Base-by-base conservation (phyloP, 139 green algal species). In the Micractinium conductrix region DNA sequence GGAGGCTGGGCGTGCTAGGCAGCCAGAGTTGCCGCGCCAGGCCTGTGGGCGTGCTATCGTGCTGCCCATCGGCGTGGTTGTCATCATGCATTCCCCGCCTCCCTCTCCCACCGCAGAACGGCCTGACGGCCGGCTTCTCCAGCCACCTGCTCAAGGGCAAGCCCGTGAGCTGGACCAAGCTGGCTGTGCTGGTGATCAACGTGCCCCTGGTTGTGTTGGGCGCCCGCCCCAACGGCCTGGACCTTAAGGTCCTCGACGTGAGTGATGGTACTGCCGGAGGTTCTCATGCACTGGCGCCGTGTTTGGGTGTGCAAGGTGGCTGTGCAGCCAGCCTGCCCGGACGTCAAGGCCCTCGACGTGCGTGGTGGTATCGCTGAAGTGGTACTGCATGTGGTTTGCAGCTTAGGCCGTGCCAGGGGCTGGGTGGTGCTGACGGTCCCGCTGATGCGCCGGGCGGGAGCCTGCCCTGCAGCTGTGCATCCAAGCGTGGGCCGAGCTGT, bases 141-240 rank as follows among this genome's bases (percentile, higher is more conserved):
- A 76, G 79, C 24, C 87, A 91, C 65, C 84, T 91, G 24, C 88
- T 90, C 73, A 85, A 86, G 40, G 72, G 84, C 45, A 81, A 82
- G 80, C 80, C 88, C 70, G 85, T 91, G 50, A 38, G 72, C 22
- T 92, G 84, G 42, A 88, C 93, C n/a, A 89, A 92, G 43, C n/a
- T 88, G 0, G 74, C 91, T 33, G 91, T 97, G 28, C 30, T 96
- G 6, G 1, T 92, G 12, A 87, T 97, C 76, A 98, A 96, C 87
- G 76, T 95, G n/a, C 91, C 93, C 0, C 87, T 94, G 33, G 92
- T 96, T 4, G 63, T 93, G 67, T 75, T 87, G 68, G 87, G 42
- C 79, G 88, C 45, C 40, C 76, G 76, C 76, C 76, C 76, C 28
- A 43, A 43, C 55, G 58, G 58, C 58, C 86, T 78, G 69, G 85